These are phyloP conservation scores for Peronospora tabacina DNA, from an alignment of 352 stramenopile species.

Conservation along the genomic window DNA sequence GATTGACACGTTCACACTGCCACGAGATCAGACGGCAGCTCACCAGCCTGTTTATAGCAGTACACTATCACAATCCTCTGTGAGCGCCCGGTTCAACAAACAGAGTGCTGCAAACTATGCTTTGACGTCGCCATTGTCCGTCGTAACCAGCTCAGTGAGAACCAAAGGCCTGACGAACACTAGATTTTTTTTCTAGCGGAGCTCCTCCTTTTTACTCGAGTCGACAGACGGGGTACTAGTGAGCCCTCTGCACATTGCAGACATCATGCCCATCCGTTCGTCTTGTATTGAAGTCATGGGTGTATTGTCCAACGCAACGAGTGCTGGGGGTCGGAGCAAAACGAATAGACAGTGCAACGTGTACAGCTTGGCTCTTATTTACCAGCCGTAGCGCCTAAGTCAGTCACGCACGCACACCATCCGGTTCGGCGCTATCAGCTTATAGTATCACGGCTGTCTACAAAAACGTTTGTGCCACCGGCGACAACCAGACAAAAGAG, in stretches of 20 bases:
- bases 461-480: constrained; percentile 18
- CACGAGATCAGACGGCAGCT: constrained; percentile 17
- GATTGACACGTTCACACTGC: constrained; percentile 21
- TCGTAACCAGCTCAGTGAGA: constrained; percentile 7
- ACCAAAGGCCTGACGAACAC: constrained; percentile 34
- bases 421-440: constrained; percentile 20
- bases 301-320: constrained; percentile 18
- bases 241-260: neutral
- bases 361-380: constrained; percentile 9
- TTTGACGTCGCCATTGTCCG: constrained; percentile 10
- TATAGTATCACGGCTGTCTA: constrained; percentile 29
- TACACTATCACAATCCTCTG: constrained; percentile 7
- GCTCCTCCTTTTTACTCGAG: constrained; percentile 11
- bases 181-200: constrained; percentile 24
- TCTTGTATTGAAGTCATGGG: constrained; percentile 12
- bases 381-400: constrained; percentile 9
- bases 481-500: constrained; percentile 28
- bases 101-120: constrained; percentile 3
- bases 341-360: constrained; percentile 27
- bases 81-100: constrained; percentile 18
- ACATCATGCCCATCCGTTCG: neutral
- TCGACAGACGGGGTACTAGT: constrained; percentile 2
- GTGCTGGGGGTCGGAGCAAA: constrained; percentile 20
- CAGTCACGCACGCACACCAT: constrained; percentile 20
- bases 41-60: constrained; percentile 23